These are phyloP conservation scores for Sphagnum magellanicum DNA, from an alignment of 228 moss, liverwort and hornwort species.

Conservation along the genomic window DNA sequence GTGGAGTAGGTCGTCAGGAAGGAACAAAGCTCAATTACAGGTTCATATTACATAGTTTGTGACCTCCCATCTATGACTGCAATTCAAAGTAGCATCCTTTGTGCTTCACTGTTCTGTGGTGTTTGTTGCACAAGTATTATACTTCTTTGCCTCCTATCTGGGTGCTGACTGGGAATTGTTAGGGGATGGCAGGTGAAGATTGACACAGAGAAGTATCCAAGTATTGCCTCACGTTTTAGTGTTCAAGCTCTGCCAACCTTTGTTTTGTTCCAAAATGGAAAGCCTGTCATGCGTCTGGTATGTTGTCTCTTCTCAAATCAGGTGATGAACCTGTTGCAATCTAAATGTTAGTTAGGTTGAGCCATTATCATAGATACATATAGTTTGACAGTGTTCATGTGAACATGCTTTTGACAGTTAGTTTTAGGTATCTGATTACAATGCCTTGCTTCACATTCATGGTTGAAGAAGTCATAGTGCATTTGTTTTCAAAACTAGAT, in stretches of 20 bases:
- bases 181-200: constrained; percentile 71
- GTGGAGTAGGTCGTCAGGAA: no score
- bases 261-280: constrained; percentile 76
- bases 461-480: neutral
- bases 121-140: constrained; percentile 1
- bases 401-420: neutral
- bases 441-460: neutral
- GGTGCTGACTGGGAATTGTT: neutral
- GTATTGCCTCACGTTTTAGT: constrained; percentile 61
- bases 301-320: constrained; percentile 5
- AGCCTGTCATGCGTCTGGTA: constrained; percentile 59
- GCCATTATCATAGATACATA: neutral
- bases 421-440: neutral
- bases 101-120: neutral
- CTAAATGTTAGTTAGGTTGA: neutral
- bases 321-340: neutral
- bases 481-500: neutral
- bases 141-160: neutral
- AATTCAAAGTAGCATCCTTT: no score
- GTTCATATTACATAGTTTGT: no score
- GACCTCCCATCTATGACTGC: no score
- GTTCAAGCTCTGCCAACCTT: constrained; percentile 82
- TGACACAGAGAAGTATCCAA: constrained; percentile 86
- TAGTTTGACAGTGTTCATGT: no score
- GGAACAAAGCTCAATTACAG: no score